Percentiles rank a stretch among this genome's conserved stretches.
Conservation (phyloP, 345 rosid species). For the Hibiscus tridactylites region DNA sequence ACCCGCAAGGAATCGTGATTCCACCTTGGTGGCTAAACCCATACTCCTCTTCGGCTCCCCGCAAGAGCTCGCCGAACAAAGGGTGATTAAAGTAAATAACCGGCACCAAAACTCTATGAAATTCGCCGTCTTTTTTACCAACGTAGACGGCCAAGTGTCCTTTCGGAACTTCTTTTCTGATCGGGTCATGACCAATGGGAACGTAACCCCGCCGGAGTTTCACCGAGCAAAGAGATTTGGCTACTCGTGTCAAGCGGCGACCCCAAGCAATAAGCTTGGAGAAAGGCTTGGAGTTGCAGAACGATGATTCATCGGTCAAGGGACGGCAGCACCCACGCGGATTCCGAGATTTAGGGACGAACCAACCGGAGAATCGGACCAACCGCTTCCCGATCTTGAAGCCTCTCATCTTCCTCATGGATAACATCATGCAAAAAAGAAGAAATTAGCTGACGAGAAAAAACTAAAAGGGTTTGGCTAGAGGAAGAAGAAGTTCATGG, state of each 20-base stretch:
- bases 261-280: constrained; percentile 54
- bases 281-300: constrained; percentile 28
- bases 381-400: constrained; percentile 53
- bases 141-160: constrained; percentile 82
- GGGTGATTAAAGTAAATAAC: constrained; percentile 91
- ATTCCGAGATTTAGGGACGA: constrained; percentile 27
- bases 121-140: constrained; percentile 68
- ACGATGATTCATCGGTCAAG: constrained; percentile 5
- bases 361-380: constrained; percentile 44
- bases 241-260: constrained; percentile 43
- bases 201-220: constrained; percentile 32
- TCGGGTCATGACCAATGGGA: constrained; percentile 27
- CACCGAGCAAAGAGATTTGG: constrained; percentile 29
- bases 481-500: constrained; percentile 17
- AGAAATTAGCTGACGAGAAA: not conserved
- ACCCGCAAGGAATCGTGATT: constrained; percentile 80
- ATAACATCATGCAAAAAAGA: not conserved
- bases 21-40: constrained; percentile 83
- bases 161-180: constrained; percentile 42
- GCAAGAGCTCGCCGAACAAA: constrained; percentile 65
- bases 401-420: constrained; percentile 50
- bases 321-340: constrained; percentile 30
- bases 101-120: constrained; percentile 70
- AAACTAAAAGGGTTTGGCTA: not conserved
- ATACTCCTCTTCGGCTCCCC: constrained; percentile 69